Evolutionary conservation across 192 early-diverging fungal genomes (phyloP), one percentile per base, ranked within the genome.

Genomic region (Entomortierella beljakovae): DNA sequence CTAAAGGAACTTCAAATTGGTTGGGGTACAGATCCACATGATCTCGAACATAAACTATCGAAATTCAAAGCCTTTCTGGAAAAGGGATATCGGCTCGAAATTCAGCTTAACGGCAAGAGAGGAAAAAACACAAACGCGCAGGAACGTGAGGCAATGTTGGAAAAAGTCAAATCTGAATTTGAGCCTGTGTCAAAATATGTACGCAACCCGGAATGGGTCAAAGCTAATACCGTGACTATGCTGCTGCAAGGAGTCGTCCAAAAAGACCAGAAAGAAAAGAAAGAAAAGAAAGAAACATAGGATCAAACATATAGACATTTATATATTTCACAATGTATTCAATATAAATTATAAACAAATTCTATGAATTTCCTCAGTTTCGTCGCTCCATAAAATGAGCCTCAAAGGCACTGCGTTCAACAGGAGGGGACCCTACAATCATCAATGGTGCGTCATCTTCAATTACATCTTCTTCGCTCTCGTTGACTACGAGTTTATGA

Each of bases 21-120:
- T 9, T 88, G 87, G 87, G 84, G 83, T 18, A 86, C 86, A 32
- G 77, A 83, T 35, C 16, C 57, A 7, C 79, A 88, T 29, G 87
- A 88, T 52, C 80, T 86, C 58, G 61, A 62, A 10, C 87, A 86
- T 61, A 88, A 88, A 62, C 60, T 88, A 18, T 37, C 67, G 18
- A 80, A 82, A 57, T 84, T 73, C 4, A 63, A 67, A 34, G 83
- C 75, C 29, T 86, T 86, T 53, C 62, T 88, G 23, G 83, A 86
- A 26, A 86, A 86, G 72, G 87, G 87, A 11, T 71, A 86, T 37
- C 72, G 81, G 34, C 66, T 88, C 28, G 79, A 83, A 22, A 57
- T 88, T 9, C 82, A 83, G 52, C 73, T 88, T 46, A 81, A 81
- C 10, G 70, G 77, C 61, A 85, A 81, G 58, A 82, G 81, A 43